phyloP scores from a whole-genome alignment of 192 early-diverging fungal species.

The Pilaira anomala region DNA sequence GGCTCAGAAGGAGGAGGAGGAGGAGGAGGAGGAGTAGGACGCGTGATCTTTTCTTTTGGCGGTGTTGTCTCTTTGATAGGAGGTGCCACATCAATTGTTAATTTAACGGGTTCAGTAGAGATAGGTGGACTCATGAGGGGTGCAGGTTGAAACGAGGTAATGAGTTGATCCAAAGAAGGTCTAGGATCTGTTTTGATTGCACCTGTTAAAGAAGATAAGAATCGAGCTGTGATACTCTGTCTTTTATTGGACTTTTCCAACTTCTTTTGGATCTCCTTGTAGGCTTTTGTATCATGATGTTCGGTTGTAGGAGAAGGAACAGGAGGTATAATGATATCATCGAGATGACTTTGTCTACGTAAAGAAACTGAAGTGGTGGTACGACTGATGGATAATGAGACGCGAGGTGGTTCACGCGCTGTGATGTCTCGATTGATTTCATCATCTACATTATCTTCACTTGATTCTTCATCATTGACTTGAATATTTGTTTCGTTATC shows the following conservation, averaged over 20 bases:
- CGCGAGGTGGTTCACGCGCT: constrained; percentile 13
- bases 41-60: too few species aligned
- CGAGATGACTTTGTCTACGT: not conserved
- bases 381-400: constrained; percentile 15
- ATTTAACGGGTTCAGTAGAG: too few species aligned
- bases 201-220: constrained; percentile 6
- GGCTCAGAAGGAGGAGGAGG: too few species aligned
- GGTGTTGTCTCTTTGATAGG: too few species aligned
- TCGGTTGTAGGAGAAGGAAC: not conserved
- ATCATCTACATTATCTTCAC: constrained; percentile 29
- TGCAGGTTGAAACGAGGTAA: not conserved
- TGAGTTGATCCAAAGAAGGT: constrained; percentile 3
- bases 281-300: not conserved
- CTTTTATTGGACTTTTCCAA: constrained; percentile 13
- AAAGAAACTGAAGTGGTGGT: constrained; percentile 2
- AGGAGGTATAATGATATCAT: not conserved
- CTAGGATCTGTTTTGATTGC: not conserved
- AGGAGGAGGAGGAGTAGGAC: too few species aligned
- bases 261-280: constrained; percentile 12
- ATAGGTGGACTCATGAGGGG: too few species aligned
- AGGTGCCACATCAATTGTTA: too few species aligned
- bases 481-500: not conserved
- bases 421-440: constrained; percentile 15
- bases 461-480: constrained; percentile 16
- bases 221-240: constrained; percentile 23